phyloP scores from a whole-genome alignment of 169 alveolate species.

The Plasmodium sp. region DNA sequence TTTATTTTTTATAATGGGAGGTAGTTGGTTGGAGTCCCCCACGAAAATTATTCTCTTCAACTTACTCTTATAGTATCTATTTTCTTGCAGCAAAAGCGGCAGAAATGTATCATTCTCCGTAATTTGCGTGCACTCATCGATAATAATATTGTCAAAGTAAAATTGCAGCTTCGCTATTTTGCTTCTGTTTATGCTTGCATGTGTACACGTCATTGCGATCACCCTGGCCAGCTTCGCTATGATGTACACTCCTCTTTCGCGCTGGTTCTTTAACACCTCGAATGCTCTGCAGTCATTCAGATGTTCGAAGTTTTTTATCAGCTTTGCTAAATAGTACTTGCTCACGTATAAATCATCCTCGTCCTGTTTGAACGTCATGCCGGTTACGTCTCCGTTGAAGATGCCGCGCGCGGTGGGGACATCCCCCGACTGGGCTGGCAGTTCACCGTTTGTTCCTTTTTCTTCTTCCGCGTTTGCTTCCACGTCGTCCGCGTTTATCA shows the following conservation, averaged over 20 bases:
- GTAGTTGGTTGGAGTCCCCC: slow-evolving; percentile 95
- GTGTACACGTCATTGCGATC: slow-evolving; percentile 97
- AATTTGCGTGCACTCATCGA: slow-evolving; percentile 94
- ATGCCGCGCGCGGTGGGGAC: neutral
- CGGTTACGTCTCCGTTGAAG: slow-evolving; percentile 19
- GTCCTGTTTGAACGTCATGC: neutral
- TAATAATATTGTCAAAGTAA: slow-evolving; percentile 87
- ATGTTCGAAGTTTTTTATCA: slow-evolving; percentile 75
- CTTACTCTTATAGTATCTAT: slow-evolving; percentile 78
- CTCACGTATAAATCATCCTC: slow-evolving; percentile 34
- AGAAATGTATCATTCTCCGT: slow-evolving; percentile 93
- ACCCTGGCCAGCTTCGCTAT: slow-evolving; percentile 93
- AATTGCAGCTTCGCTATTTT: slow-evolving; percentile 82
- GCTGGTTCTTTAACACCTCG: slow-evolving; percentile 92
- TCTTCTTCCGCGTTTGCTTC: neutral
- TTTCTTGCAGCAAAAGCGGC: slow-evolving; percentile 91
- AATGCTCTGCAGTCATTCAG: slow-evolving; percentile 91
- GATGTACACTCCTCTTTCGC: slow-evolving; percentile 93
- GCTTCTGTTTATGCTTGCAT: slow-evolving; percentile 93
- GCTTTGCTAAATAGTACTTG: slow-evolving; percentile 51
- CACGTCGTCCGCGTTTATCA: neutral
- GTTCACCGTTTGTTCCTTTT: neutral
- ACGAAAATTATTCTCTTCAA: slow-evolving; percentile 91
- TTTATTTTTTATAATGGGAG: slow-evolving; percentile 93
- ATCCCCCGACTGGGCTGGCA: neutral